Base-by-base conservation (phyloP, 352 stramenopile species). In the Phytophthora foliorum region DNA sequence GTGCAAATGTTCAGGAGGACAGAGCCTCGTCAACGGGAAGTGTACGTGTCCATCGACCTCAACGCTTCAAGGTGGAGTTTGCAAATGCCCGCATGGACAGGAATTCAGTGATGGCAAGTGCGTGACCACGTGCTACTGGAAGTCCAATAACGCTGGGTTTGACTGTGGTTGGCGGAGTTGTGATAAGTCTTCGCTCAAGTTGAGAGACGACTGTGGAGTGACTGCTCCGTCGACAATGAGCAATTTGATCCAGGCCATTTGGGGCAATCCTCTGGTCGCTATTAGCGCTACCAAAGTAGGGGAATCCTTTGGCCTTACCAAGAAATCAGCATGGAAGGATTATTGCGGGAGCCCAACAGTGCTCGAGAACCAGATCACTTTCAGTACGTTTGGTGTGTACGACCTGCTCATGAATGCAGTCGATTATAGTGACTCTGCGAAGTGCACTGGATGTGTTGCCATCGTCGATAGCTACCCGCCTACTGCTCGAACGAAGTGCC, bases 361-460 rank as follows among this genome's bases (percentile, higher is more conserved):
- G 14, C 45, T 65, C 3, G 38, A 67, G 25, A 67, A 81, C 45
- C 25, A 67, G 1, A 6, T 79, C 17, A 63, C 36, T 2, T 76
- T 81, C 44, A 62, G 21, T 21, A 48, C 52, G 8, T 76, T 74
- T 19, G 74, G 74, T 6, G 55, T 71, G 7, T 82, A 71, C 45
- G 41, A 67, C n/a, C 41, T 82, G 4, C 9, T 39, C 17, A 55
- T 82, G 58, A 67, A 39, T 3, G 68, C 75, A 17, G 68, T 32
- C 7, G 68, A 82, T 41, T 76, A 80, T 36, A 38, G 6, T 13
- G 11, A 51, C 6, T 2, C 42, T 0, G 54, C 71, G 0, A 60
- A 31, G 27, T 80, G 71, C 38, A 39, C 36, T 6, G 75, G 67
- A 10, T 45, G 39, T n/a, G 17, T 45, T 22, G 39, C 39, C 39